Conservation (phyloP, 1,284 basidiomycete species). For the Melanopsichium pennsylvanicum region DNA sequence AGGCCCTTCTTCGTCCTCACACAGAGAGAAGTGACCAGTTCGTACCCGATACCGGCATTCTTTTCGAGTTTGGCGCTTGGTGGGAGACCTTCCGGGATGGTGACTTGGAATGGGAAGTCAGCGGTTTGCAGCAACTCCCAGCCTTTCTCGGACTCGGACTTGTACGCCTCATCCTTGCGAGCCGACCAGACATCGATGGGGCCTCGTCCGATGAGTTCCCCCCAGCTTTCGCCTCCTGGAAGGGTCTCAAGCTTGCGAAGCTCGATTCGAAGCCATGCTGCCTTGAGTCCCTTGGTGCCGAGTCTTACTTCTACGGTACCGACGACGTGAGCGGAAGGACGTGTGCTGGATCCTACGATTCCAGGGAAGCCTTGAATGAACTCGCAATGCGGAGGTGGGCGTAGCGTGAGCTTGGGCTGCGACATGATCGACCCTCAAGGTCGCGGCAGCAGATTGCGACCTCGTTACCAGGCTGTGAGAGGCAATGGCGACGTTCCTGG, state of each 20-base stretch:
- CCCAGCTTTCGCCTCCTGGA: slow-evolving; percentile 61
- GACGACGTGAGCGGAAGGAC: slow-evolving; percentile 58
- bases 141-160: slow-evolving; percentile 42
- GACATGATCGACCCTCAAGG: slow-evolving; percentile 27
- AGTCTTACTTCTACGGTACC: slow-evolving; percentile 59
- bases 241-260: slow-evolving; percentile 62
- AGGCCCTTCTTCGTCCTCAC: slow-evolving; percentile 55
- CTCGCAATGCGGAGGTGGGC: slow-evolving; percentile 57
- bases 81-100: slow-evolving; percentile 60
- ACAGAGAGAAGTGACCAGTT: slow-evolving; percentile 61
- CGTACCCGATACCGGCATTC: slow-evolving; percentile 57
- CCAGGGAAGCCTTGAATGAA: slow-evolving; percentile 64
- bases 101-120: slow-evolving; percentile 56
- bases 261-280: slow-evolving; percentile 63
- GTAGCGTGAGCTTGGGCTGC: slow-evolving; percentile 49
- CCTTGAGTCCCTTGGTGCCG: slow-evolving; percentile 57
- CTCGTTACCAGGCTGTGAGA: too few relatives aligned
- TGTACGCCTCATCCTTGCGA: slow-evolving; percentile 28
- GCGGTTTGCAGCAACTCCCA: slow-evolving; percentile 52
- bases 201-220: slow-evolving; percentile 60
- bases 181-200: slow-evolving; percentile 62
- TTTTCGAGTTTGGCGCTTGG: slow-evolving; percentile 61
- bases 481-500: too few relatives aligned
- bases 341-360: slow-evolving; percentile 47
- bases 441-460: slow-evolving; percentile 1